These are phyloP conservation scores for Theileria equi DNA, from an alignment of 169 alveolate genomes.

Conservation along the genomic window DNA sequence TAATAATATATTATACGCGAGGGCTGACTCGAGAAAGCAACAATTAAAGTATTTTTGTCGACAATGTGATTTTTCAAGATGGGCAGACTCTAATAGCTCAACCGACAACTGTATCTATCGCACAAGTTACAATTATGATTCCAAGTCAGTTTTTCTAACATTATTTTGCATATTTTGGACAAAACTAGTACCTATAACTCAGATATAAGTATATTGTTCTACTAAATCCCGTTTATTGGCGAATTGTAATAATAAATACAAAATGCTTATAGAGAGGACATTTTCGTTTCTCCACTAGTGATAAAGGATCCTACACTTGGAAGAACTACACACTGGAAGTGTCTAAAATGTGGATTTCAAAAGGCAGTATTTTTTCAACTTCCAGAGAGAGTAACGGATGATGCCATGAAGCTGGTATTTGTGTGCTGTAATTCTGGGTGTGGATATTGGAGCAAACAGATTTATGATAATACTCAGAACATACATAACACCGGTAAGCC, in stretches of 20 bases:
- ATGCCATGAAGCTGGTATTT: conserved; percentile 88
- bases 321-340: conserved; percentile 84
- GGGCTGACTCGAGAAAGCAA: conserved; percentile 60
- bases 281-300: conserved; percentile 78
- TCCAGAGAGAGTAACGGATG: conserved; percentile 85
- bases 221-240: not conserved
- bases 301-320: conserved; percentile 88
- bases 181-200: not conserved
- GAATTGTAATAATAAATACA: not conserved
- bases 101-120: conserved; percentile 72
- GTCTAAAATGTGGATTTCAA: conserved; percentile 78
- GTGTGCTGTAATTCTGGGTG: conserved; percentile 83
- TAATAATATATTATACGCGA: conserved; percentile 70
- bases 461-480: conserved; percentile 53
- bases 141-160: conserved; percentile 47
- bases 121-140: conserved; percentile 62
- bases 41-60: conserved; percentile 73
- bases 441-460: conserved; percentile 72
- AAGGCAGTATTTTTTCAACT: conserved; percentile 87
- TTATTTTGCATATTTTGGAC: not conserved
- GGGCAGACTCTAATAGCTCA: conserved; percentile 65
- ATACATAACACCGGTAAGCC: too few species aligned
- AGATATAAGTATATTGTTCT: not conserved
- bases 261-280: conserved; percentile 74
- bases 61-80: conserved; percentile 66